phyloP scores from a whole-genome alignment of 176 grass and related monocot genomes.

The Ensete glaucum region DNA sequence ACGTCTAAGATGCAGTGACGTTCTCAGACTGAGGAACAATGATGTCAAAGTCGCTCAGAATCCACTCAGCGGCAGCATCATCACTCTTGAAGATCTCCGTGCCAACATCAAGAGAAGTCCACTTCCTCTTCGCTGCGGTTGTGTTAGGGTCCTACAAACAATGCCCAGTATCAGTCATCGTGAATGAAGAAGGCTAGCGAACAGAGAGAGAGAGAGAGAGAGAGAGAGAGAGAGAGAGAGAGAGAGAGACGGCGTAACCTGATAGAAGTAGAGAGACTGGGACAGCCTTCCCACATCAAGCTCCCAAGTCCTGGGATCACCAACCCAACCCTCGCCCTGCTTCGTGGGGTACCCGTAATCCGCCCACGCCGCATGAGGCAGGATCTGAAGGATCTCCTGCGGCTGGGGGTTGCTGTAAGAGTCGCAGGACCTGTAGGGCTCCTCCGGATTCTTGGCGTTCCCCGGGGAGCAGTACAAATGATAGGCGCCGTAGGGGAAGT shows the following conservation, averaged over 20 bases:
- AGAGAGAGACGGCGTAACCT: constrained; percentile 24
- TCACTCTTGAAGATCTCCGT: constrained; percentile 63
- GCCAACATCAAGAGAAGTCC: constrained; percentile 85
- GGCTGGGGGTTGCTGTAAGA: constrained; percentile 92
- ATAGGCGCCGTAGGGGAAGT: constrained; percentile 71
- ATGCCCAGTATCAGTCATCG: not conserved
- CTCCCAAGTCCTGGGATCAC: constrained; percentile 64
- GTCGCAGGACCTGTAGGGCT: constrained; percentile 72
- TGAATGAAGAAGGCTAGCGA: not conserved
- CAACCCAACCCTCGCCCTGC: constrained; percentile 67
- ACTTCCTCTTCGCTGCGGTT: constrained; percentile 42
- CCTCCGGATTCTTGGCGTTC: constrained; percentile 56
- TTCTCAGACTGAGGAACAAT: constrained; percentile 36
- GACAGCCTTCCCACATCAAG: constrained; percentile 74
- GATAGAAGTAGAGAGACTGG: constrained; percentile 69
- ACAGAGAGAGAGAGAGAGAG: not conserved
- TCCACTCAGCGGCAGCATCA: constrained; percentile 58
- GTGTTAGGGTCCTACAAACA: constrained; percentile 39
- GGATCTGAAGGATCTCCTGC: constrained; percentile 83
- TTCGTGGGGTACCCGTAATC: constrained; percentile 71
- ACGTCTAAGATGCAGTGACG: not conserved
- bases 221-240: not conserved
- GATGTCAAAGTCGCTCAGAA: constrained; percentile 64
- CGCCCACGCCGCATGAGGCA: constrained; percentile 72
- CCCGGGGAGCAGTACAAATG: constrained; percentile 88